Percentiles rank a stretch among this genome's conserved stretches.
Conservation (phyloP, 2,329 filamentous ascomycete genomes). For the Fusarium sp. region DNA sequence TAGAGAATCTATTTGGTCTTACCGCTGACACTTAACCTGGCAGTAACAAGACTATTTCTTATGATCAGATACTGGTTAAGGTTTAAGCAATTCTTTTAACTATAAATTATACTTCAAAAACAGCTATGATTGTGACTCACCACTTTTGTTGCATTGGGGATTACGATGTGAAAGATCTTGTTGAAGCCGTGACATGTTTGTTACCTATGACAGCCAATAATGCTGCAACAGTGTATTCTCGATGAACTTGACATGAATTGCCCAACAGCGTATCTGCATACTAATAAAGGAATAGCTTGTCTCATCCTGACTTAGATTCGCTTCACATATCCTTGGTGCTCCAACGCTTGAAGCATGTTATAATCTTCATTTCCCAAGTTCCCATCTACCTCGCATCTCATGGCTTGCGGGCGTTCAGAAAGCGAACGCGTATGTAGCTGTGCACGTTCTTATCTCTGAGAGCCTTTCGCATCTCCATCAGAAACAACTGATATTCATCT, state of each 20-base stretch:
- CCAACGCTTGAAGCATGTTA: not conserved
- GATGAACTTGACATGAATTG: too few species aligned
- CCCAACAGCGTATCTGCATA: not conserved
- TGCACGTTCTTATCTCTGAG: slow-evolving; percentile 1
- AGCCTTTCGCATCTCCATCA: slow-evolving; percentile 1
- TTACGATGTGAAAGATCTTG: too few species aligned
- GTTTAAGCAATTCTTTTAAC: accelerated
- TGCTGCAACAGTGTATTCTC: too few species aligned
- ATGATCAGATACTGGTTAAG: accelerated
- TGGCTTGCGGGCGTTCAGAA: slow-evolving; percentile 1
- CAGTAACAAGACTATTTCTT: not conserved
- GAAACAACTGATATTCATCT: slow-evolving; percentile 7
- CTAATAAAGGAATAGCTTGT: not conserved
- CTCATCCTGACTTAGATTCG: not conserved
- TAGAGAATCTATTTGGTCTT: not conserved
- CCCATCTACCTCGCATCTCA: accelerated
- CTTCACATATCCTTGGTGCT: not conserved
- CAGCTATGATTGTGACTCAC: too few species aligned
- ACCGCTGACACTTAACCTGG: not conserved
- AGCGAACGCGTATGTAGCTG: slow-evolving; percentile 8
- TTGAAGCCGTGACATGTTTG: too few species aligned
- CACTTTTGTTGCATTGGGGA: too few species aligned
- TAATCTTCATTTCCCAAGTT: not conserved
- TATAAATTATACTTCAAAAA: not conserved
- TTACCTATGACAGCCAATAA: too few species aligned